phyloP scores from a whole-genome alignment of 169 alveolate species.

The Cryptosporidium parvum region DNA sequence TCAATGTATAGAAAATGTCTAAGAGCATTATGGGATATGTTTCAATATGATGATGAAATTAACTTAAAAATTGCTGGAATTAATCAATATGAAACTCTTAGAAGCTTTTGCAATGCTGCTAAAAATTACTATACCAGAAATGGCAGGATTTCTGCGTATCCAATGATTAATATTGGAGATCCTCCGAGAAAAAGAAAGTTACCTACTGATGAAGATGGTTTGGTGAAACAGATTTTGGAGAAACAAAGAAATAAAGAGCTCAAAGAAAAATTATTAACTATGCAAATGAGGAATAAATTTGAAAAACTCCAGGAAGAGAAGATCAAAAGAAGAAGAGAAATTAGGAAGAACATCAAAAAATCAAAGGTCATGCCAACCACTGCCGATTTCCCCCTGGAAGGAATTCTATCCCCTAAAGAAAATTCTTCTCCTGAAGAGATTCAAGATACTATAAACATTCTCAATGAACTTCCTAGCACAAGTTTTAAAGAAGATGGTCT shows the following conservation, averaged over 20 bases:
- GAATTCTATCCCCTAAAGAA: slow-evolving; percentile 9
- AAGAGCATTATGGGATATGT: slow-evolving; percentile 75
- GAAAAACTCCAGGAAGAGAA: slow-evolving; percentile 8
- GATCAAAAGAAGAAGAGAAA: slow-evolving; percentile 10
- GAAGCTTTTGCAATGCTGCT: slow-evolving; percentile 75
- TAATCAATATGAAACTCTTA: slow-evolving; percentile 66
- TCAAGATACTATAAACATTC: not conserved
- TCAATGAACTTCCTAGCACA: not conserved
- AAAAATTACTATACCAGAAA: slow-evolving; percentile 58
- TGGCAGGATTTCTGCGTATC: slow-evolving; percentile 62
- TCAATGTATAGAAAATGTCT: slow-evolving; percentile 74
- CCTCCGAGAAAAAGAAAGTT: slow-evolving; percentile 28
- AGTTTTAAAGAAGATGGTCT: slow-evolving; percentile 3
- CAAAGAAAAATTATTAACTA: slow-evolving; percentile 23
- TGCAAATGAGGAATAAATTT: slow-evolving; percentile 7
- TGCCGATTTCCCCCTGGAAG: slow-evolving; percentile 45
- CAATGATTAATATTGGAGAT: slow-evolving; percentile 44
- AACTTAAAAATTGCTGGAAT: slow-evolving; percentile 59
- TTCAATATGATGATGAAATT: slow-evolving; percentile 69
- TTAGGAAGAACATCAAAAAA: slow-evolving; percentile 7
- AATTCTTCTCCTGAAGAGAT: slow-evolving; percentile 4
- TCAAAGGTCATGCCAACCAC: not conserved
- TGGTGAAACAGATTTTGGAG: slow-evolving; percentile 30
- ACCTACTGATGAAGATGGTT: not conserved
- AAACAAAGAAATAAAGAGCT: slow-evolving; percentile 20